phyloP scores from a whole-genome alignment of 345 rosid species.

The Lepidium sativum region DNA sequence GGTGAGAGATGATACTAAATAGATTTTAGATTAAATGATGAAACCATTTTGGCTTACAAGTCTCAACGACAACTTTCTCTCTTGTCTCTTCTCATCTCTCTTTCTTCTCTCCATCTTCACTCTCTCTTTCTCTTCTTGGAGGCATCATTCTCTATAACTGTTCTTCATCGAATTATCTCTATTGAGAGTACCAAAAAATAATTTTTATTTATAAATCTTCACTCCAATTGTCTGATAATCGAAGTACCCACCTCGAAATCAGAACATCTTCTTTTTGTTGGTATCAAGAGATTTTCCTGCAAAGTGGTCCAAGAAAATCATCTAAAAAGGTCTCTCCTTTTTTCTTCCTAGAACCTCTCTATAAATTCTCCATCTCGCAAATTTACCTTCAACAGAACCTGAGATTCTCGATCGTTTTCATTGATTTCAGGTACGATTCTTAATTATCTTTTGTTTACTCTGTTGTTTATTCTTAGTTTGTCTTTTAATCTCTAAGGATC shows the following conservation, averaged over 20 bases:
- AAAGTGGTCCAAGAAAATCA: slow-evolving; percentile 4
- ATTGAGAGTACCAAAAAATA: background rate
- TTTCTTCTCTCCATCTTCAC: background rate
- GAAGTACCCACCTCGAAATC: slow-evolving; percentile 6
- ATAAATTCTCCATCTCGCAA: background rate
- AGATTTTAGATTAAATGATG: slow-evolving; percentile 4
- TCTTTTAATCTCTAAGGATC: background rate
- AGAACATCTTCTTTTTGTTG: background rate
- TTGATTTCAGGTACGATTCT: slow-evolving; percentile 11
- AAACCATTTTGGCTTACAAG: slow-evolving; percentile 20
- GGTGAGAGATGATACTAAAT: background rate
- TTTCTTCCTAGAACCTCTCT: background rate
- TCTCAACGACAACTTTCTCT: slow-evolving; percentile 18
- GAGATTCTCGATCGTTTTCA: background rate
- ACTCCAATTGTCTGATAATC: background rate
- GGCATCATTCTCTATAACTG: slow-evolving; percentile 14
- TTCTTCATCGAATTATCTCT: slow-evolving; percentile 10
- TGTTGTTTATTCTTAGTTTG: background rate
- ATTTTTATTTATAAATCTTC: background rate
- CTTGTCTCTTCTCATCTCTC: slow-evolving; percentile 7
- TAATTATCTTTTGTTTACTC: background rate
- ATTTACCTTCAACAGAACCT: background rate
- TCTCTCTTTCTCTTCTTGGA: background rate
- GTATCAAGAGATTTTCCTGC: slow-evolving; percentile 4
- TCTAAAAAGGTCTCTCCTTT: background rate